Evolutionary conservation across 2,329 filamentous ascomycete species (phyloP).

Genomic region (Uncinocarpus reesii): DNA sequence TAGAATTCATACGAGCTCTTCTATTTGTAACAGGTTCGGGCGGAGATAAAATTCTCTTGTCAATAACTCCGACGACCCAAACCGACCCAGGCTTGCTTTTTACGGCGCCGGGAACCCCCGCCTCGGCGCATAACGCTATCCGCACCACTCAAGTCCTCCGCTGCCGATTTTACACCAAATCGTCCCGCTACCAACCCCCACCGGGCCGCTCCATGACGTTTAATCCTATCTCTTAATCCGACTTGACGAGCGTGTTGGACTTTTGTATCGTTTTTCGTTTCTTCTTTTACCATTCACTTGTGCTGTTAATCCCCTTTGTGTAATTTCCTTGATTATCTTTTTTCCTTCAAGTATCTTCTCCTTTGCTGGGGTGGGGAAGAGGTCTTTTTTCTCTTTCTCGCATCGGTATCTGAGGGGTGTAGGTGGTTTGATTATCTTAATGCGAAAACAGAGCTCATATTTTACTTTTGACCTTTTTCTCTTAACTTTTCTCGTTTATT

Average conservation of each 20-base stretch:
- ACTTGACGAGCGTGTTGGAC: neutral
- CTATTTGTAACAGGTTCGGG: conserved; percentile 79
- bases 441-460: conserved; percentile 15
- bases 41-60: conserved; percentile 58
- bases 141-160: neutral
- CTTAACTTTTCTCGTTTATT: conserved; percentile 12
- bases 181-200: neutral
- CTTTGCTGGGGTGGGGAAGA: conserved; percentile 7
- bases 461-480: conserved; percentile 8
- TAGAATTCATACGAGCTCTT: conserved; percentile 62
- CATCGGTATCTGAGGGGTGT: conserved; percentile 10
- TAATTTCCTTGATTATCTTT: conserved; percentile 16
- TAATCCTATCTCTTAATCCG: conserved; percentile 1
- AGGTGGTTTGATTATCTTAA: conserved; percentile 21
- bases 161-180: neutral
- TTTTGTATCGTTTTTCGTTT: no score
- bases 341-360: conserved; percentile 13
- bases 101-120: neutral
- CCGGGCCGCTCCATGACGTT: neutral
- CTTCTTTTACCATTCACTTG: neutral
- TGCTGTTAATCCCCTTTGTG: conserved; percentile 6
- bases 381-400: conserved; percentile 5
- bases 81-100: neutral
- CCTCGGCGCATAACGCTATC: neutral
- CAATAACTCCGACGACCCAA: conserved; percentile 4